Base-by-base conservation (phyloP, 345 rosid species). In the Hypericum androsaemum region DNA sequence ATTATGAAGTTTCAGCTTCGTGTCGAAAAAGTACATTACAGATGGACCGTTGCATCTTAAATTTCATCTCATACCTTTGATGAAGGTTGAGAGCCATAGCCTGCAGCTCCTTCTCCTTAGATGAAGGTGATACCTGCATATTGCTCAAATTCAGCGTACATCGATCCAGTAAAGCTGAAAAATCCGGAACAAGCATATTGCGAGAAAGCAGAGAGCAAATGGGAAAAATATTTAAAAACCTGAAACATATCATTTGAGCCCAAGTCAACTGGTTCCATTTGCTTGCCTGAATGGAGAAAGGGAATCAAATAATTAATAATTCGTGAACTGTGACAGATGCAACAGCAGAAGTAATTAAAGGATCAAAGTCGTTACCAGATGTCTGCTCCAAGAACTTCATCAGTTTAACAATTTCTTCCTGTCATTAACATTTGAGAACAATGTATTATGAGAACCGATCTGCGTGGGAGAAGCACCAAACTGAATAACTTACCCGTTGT, bases 341-440 rank as follows among this genome's bases (percentile, higher is more conserved):
- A 40, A 66, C 17, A 43, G 49, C 41, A 32, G 8, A 58, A 47
- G 41, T 41, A 11, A 16, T n/a, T 6, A 59, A 41, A 37, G 50
- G 15, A 32, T 9, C 8, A 38, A 47, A 57, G 55, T 64, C 47
- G 50, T 58, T 85, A 92, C 98, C 96, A 62, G 83, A 80, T 51
- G 60, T 61, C 78, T 79, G 89, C 80, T 88, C 98, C 74, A 80
- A 60, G 63, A 62, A 64, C 64, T 81, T 92, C 56, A 92, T 80
- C 75, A 88, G 67, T 74, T 80, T 81, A 63, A 87, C 52, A 63
- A 92, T 77, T 77, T 92, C 98, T 40, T 92, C 98, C 96, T 92
- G 96, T 63, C 67, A 75, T 59, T 51, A 73, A 53, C 60, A 22
- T 39, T 57, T 48, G 32, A 37, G 47, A 58, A 8, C 61, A 43